phyloP scores from a whole-genome alignment of 495 filamentous ascomycete genomes.

The Staphylotrichum longicolle region DNA sequence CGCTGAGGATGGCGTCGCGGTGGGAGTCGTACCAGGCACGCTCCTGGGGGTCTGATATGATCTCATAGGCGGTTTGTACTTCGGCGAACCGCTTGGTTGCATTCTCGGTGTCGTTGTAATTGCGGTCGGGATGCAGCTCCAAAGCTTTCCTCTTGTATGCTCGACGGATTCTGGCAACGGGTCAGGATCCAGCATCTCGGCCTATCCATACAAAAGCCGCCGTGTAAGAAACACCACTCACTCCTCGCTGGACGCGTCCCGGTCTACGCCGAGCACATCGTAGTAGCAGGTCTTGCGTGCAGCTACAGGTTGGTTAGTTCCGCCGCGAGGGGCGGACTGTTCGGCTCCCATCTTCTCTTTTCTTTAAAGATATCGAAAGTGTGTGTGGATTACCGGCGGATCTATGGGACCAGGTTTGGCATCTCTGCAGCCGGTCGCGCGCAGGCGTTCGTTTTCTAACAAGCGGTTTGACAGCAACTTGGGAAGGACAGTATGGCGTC shows the following conservation, averaged over 20 bases:
- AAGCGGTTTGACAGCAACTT: neutral
- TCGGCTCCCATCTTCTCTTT: conserved; percentile 67
- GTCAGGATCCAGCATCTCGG: conserved; percentile 6
- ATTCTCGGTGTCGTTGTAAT: conserved; percentile 79
- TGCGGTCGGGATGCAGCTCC: conserved; percentile 92
- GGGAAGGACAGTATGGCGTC: neutral
- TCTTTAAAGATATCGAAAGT: neutral
- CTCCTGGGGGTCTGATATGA: conserved; percentile 93
- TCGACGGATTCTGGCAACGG: conserved; percentile 72
- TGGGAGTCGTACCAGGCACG: conserved; percentile 98
- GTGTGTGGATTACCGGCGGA: neutral
- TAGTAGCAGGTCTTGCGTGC: conserved; percentile 81
- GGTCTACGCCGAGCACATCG: conserved; percentile 73
- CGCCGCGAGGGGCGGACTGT: conserved; percentile 60
- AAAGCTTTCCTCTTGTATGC: conserved; percentile 89
- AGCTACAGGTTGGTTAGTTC: conserved; percentile 25
- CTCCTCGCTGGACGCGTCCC: conserved; percentile 78
- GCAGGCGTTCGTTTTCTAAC: neutral
- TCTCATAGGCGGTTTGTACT: conserved; percentile 88
- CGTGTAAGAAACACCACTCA: conserved; percentile 41
- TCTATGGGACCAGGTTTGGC: neutral
- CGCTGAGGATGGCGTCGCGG: conserved; percentile 74
- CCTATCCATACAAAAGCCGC: neutral
- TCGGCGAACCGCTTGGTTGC: conserved; percentile 85
- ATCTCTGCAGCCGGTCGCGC: too few species aligned